phyloP scores from a whole-genome alignment of 257 asterid species.

The Ophiorrhiza pumila region DNA sequence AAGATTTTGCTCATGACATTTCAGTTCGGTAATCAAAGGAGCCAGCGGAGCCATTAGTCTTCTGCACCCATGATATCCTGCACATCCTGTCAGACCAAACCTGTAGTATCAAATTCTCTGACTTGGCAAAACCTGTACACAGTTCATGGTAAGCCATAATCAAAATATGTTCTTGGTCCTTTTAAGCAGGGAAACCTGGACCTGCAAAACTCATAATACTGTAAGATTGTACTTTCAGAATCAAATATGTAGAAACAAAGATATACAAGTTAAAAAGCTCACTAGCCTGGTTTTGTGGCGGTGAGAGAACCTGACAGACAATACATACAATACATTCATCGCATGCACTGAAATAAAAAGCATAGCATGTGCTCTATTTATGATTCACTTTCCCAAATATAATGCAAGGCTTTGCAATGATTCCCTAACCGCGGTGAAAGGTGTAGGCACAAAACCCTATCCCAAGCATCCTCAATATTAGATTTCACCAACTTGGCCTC shows the following conservation, averaged over 20 bases:
- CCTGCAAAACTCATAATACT: constrained; percentile 79
- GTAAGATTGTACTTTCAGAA: constrained; percentile 33
- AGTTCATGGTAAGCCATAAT: constrained; percentile 49
- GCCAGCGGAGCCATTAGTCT: not conserved
- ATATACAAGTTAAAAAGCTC: constrained; percentile 33
- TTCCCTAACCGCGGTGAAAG: not conserved
- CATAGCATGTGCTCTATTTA: not conserved
- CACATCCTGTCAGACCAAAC: constrained; percentile 36
- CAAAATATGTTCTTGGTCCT: constrained; percentile 34
- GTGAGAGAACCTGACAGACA: constrained; percentile 70
- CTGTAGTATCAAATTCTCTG: constrained; percentile 23
- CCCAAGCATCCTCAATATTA: not conserved
- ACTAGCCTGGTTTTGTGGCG: constrained; percentile 52
- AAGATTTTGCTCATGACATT: not conserved
- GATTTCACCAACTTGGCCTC: not conserved
- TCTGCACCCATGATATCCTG: constrained; percentile 28
- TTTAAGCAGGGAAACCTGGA: constrained; percentile 78
- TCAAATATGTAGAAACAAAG: not conserved
- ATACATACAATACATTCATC: constrained; percentile 39
- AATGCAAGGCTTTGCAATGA: not conserved
- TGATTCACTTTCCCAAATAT: not conserved
- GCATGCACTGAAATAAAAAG: constrained; percentile 17
- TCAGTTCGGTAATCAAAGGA: not conserved
- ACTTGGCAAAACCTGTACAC: constrained; percentile 64
- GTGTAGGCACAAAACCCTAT: not conserved